A percentile compares a stretch with the other conserved stretches of the same genome.
Evolutionary conservation across 2,329 filamentous ascomycete species (phyloP).

Genomic region (Fusarium austroafricanum): DNA sequence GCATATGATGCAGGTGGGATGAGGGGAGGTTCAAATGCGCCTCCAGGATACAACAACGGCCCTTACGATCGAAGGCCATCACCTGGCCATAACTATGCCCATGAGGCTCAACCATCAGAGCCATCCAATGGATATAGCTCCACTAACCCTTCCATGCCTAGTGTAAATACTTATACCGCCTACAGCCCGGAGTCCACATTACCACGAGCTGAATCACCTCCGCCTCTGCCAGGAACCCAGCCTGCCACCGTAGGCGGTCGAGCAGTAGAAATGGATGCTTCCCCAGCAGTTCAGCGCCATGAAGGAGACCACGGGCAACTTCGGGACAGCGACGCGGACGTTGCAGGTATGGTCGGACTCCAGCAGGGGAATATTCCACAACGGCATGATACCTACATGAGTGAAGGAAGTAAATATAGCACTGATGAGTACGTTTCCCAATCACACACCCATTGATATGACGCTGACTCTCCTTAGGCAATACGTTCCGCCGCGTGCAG

Average conservation of each 20-base stretch:
- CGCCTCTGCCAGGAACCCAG: constrained; percentile 65
- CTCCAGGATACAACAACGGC: constrained; percentile 57
- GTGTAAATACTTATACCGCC: constrained; percentile 55
- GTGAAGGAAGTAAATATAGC: constrained; percentile 79
- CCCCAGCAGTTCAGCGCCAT: constrained; percentile 57
- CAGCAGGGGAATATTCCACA: constrained; percentile 65
- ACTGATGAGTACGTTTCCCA: constrained; percentile 70
- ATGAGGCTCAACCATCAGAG: constrained; percentile 55
- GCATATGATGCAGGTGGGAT: constrained; percentile 46
- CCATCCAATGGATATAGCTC: constrained; percentile 45
- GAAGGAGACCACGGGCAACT: constrained; percentile 61
- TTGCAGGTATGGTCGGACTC: constrained; percentile 78
- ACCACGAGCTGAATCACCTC: constrained; percentile 72
- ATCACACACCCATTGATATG: background rate
- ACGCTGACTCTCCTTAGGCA: constrained; percentile 49
- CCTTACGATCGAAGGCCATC: constrained; percentile 55
- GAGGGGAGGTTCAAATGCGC: constrained; percentile 52
- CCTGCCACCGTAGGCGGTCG: constrained; percentile 64
- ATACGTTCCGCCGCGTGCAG: constrained; percentile 67
- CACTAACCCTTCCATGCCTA: constrained; percentile 49
- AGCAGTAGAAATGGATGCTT: constrained; percentile 84
- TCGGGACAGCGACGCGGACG: constrained; percentile 76
- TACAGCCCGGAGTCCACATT: constrained; percentile 61
- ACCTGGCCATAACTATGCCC: constrained; percentile 54
- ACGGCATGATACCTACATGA: constrained; percentile 65